Conservation (phyloP, 768 basidiomycete species). For the Saitozyma podzolica region DNA sequence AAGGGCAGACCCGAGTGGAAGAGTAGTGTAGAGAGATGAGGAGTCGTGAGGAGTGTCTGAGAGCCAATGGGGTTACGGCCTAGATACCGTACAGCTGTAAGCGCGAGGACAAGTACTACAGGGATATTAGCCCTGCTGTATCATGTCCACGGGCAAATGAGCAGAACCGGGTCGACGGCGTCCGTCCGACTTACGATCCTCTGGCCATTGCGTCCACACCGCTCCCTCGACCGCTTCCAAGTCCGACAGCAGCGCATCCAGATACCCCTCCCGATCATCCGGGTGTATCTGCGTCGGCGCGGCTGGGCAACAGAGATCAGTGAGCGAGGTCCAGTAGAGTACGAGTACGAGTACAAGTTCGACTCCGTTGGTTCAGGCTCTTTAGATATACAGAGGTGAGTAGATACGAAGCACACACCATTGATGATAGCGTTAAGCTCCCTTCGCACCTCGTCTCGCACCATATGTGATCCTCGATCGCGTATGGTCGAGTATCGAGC, state of each 20-base stretch:
- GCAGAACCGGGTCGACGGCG: no score
- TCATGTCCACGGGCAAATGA: no score
- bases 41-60: conserved; percentile 58
- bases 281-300: conserved; percentile 59
- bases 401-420: no score
- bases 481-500: no score
- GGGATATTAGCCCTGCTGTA: conserved; percentile 4
- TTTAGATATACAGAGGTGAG: no score
- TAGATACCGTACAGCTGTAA: conserved; percentile 71
- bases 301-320: conserved; percentile 49
- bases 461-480: no score
- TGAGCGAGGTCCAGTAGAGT: not conserved
- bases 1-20: conserved; percentile 31
- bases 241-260: conserved; percentile 65
- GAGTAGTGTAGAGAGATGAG: conserved; percentile 47
- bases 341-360: not conserved
- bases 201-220: conserved; percentile 57
- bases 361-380: no score
- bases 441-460: no score
- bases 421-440: no score
- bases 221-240: conserved; percentile 56
- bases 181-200: conserved; percentile 59
- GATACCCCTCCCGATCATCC: conserved; percentile 59
- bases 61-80: conserved; percentile 73
- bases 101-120: conserved; percentile 67